Evolutionary conservation across 2,329 filamentous ascomycete genomes (phyloP).

Genomic region (Pseudocercospora musae): DNA sequence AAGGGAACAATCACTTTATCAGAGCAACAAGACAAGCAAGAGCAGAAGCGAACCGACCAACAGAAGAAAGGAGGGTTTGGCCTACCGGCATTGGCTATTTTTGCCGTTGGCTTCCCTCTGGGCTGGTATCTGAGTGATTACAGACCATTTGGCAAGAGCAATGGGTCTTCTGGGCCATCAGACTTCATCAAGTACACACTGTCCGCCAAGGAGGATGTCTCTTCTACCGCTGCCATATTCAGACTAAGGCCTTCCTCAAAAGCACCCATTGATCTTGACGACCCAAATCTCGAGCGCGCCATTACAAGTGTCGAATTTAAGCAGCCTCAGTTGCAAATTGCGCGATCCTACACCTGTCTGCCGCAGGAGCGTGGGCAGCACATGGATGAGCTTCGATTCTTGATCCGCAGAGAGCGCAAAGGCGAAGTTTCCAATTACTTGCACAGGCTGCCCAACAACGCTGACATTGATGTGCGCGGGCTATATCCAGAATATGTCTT

Average conservation of each 20-base stretch:
- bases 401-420: constrained; percentile 72
- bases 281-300: constrained; percentile 45
- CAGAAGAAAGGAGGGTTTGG: constrained; percentile 6
- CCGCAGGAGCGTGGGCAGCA: constrained; percentile 50
- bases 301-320: constrained; percentile 91
- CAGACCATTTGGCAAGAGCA: constrained; percentile 1
- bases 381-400: constrained; percentile 58
- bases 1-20: not conserved
- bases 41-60: constrained; percentile 1
- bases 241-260: constrained; percentile 51
- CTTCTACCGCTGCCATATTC: constrained; percentile 66
- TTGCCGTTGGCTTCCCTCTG: constrained; percentile 22
- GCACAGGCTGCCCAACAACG: constrained; percentile 57
- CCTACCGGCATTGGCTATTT: constrained; percentile 22
- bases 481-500: constrained; percentile 66
- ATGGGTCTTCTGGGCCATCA: constrained; percentile 6
- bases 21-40: constrained; percentile 6
- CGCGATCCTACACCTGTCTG: constrained; percentile 84
- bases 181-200: constrained; percentile 55
- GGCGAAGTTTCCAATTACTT: constrained; percentile 88
- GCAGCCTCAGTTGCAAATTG: constrained; percentile 90
- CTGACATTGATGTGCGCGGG: constrained; percentile 71
- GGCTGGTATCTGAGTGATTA: constrained; percentile 22
- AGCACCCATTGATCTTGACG: constrained; percentile 19
- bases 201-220: constrained; percentile 58